Percentiles rank a stretch among this genome's conserved stretches.
Evolutionary conservation across 805 yeast genomes (phyloP).

Genomic region (Tanozyma kutaoensis): DNA sequence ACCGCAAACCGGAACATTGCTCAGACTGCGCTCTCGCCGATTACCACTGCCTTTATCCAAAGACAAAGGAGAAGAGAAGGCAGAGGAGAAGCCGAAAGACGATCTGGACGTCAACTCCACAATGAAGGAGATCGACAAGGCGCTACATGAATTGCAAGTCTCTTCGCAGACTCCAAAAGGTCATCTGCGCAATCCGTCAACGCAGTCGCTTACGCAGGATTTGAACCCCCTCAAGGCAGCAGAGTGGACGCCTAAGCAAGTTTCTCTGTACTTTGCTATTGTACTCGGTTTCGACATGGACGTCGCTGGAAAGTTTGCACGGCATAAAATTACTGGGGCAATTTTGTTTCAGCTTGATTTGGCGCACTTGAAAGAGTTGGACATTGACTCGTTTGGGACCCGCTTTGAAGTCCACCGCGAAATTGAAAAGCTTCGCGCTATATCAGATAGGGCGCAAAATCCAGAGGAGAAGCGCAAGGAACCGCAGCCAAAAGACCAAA

Average conservation of each 20-base stretch:
- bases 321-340: constrained; percentile 81
- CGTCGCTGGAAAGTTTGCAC: constrained; percentile 67
- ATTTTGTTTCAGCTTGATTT: constrained; percentile 79
- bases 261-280: constrained; percentile 58
- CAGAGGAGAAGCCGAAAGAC: constrained; percentile 3
- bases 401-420: constrained; percentile 86
- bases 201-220: constrained; percentile 8
- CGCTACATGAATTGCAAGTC: constrained; percentile 45
- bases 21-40: constrained; percentile 1
- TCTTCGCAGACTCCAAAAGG: constrained; percentile 5
- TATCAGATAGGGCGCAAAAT: too few relatives aligned
- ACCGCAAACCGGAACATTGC: not conserved
- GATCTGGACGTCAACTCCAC: constrained; percentile 40
- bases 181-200: constrained; percentile 2
- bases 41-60: constrained; percentile 18
- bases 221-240: constrained; percentile 36
- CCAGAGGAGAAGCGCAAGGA: too few relatives aligned
- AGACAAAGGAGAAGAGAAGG: constrained; percentile 3
- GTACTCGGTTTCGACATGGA: constrained; percentile 59
- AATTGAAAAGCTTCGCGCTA: constrained; percentile 57
- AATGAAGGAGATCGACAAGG: constrained; percentile 61
- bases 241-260: constrained; percentile 81
- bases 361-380: constrained; percentile 79
- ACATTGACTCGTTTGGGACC: constrained; percentile 86
- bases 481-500: too few relatives aligned